Conservation (phyloP, 768 basidiomycete species). For the Pisolithus microcarpus region DNA sequence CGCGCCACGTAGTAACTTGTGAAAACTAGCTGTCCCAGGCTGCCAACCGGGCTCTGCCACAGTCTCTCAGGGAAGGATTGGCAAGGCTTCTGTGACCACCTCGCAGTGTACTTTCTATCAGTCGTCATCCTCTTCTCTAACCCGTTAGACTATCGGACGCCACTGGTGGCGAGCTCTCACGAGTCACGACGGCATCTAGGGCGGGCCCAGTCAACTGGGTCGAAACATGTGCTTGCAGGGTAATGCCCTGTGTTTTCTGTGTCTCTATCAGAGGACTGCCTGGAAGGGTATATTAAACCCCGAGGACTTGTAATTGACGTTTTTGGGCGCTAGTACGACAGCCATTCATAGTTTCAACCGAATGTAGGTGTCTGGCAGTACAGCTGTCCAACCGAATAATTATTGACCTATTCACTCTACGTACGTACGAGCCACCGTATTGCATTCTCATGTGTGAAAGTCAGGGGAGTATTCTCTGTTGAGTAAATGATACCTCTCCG, state of each 20-base stretch:
- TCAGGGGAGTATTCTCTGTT: no score
- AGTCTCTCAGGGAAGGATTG: neutral
- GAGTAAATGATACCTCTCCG: neutral
- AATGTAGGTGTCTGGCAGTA: no score
- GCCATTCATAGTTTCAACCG: no score
- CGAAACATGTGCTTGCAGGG: conserved; percentile 1
- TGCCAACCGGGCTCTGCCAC: neutral
- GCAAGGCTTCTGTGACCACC: neutral
- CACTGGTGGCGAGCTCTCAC: neutral
- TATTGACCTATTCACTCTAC: no score
- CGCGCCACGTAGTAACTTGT: no score
- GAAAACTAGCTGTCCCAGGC: no score
- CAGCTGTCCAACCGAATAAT: no score
- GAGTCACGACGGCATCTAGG: neutral
- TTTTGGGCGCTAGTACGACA: no score
- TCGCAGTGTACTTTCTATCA: neutral
- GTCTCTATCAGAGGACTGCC: neutral
- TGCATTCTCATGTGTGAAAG: no score
- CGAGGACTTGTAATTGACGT: neutral
- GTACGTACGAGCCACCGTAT: no score
- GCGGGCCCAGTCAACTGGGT: neutral
- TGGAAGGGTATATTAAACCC: neutral
- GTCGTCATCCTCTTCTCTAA: neutral
- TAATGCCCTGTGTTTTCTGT: neutral
- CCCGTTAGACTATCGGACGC: neutral